Evolutionary conservation across 352 stramenopile genomes (phyloP), one percentile per base, ranked within the genome.

Genomic region (Globisporangium nagaii): DNA sequence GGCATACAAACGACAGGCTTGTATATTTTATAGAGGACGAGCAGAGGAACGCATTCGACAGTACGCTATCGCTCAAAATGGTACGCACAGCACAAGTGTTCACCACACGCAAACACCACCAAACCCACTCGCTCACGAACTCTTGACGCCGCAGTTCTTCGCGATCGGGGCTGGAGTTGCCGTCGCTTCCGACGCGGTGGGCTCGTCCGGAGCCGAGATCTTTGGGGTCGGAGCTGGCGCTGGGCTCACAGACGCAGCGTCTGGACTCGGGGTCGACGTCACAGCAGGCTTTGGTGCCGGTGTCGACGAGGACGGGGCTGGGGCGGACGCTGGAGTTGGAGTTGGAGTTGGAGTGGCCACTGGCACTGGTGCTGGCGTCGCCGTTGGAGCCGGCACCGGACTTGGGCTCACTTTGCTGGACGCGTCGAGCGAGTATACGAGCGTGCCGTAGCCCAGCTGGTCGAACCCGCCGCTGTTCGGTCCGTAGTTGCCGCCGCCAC

Each of bases 371-470:
- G 25, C 17, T 7, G 32, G 5, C 17, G 17, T 34, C 32, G 46
- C n/a, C 11, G 13, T 31, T 53, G 47, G 30, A 54, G 22, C 17
- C 22, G 34, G 35, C 20, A 34, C 10, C 37, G 17, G 35, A 27
- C 25, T 25, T 48, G 30, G 27, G 32, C 12, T 12, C 28, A 51
- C 8, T 15, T 11, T 4, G 19, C 20, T 22, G 8, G 31, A 28
- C n/a, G 17, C 11, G 4, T 53, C 47, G 30, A 57, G 31, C 8
- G 41, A 56, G 57, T 52, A 64, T 12, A 52, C 40, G 50, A 63
- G 49, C n/a, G 57, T 60, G 22, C 57, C 51, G 37, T 60, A 64
- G 25, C 50, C 57, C 25, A 64, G 50, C 50, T 64, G 57, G 28
- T 64, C 57, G 36, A 40, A 60, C 17, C 57, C 57, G 6, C 57